A percentile compares a stretch with the other conserved stretches of the same genome.
These are phyloP conservation scores for Yamadazyma philogaea DNA, from an alignment of 805 yeast species.

Conservation along the genomic window DNA sequence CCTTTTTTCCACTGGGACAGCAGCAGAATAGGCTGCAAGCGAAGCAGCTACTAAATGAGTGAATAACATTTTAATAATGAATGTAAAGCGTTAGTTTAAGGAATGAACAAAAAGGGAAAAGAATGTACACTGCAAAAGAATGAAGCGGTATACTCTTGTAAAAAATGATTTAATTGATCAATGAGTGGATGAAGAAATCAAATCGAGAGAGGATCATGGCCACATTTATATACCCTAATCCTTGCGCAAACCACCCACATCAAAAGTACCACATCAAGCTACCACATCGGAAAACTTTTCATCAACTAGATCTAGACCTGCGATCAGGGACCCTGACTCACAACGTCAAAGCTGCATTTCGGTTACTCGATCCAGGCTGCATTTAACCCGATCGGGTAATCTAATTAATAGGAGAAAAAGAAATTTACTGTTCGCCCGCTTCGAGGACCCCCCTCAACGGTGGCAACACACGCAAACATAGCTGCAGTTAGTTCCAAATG, in stretches of 20 bases:
- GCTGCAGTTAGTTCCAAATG: too few species aligned
- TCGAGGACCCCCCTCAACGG: too few species aligned
- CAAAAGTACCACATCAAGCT: not conserved
- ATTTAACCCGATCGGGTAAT: constrained; percentile 3
- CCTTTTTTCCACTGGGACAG: constrained; percentile 26
- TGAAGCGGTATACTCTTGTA: constrained; percentile 1
- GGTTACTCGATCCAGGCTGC: not conserved
- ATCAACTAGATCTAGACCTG: not conserved
- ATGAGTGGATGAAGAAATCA: constrained; percentile 3
- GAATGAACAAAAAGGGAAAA: not conserved
- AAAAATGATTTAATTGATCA: constrained; percentile 1
- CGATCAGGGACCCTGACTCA: constrained; percentile 1
- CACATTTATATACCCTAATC: constrained; percentile 3
- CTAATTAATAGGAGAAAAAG: constrained; percentile 2
- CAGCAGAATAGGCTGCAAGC: constrained; percentile 20
- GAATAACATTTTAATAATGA: constrained; percentile 12
- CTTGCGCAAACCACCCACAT: not conserved
- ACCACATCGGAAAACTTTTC: not conserved
- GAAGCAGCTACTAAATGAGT: constrained; percentile 14
- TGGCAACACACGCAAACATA: too few species aligned
- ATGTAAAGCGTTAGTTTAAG: constrained; percentile 1
- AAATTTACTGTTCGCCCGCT: not conserved
- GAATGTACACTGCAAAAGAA: constrained; percentile 2
- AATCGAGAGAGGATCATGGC: not conserved
- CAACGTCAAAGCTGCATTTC: constrained; percentile 3